Conservation (phyloP, 176 grass and related monocot species). For the Bonia amplexicaulis region DNA sequence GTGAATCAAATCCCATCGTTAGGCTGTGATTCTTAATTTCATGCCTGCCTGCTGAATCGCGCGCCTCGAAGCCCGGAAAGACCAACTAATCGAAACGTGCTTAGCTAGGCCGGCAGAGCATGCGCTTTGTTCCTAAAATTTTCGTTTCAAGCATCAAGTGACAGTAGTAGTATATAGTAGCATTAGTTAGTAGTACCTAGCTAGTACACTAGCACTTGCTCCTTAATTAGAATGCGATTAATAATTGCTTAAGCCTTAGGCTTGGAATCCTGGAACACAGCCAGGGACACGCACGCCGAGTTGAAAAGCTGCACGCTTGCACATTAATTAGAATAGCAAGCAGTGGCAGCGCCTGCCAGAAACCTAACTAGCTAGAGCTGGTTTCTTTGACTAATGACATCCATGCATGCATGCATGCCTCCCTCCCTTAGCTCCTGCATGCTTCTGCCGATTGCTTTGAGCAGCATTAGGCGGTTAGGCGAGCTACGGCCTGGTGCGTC, state of each 20-base stretch:
- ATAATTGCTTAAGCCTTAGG: not conserved
- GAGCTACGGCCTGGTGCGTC: not conserved
- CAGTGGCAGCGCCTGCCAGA: not conserved
- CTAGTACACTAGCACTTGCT: not conserved
- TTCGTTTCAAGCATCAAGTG: not conserved
- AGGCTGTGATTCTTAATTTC: not conserved
- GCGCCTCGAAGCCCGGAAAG: slow-evolving; percentile 18
- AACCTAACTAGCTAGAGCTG: slow-evolving; percentile 2
- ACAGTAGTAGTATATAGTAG: not conserved
- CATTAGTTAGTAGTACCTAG: not conserved
- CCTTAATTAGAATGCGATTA: not conserved
- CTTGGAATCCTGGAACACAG: slow-evolving; percentile 25
- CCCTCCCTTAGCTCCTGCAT: no score
- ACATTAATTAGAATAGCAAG: slow-evolving; percentile 11
- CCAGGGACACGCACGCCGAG: not conserved
- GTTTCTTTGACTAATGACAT: slow-evolving; percentile 24
- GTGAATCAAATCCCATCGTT: slow-evolving; percentile 5
- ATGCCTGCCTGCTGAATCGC: not conserved
- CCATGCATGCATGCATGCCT: not conserved
- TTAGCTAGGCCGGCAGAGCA: slow-evolving; percentile 22
- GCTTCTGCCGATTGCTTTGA: not conserved
- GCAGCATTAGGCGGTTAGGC: not conserved
- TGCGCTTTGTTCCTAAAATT: slow-evolving; percentile 20
- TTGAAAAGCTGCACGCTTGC: slow-evolving; percentile 29
- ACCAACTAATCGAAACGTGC: not conserved